Percentiles rank a stretch among this genome's conserved stretches.
These are phyloP conservation scores for Euphorbia tirucalli DNA, from an alignment of 345 rosid species.

Conservation along the genomic window DNA sequence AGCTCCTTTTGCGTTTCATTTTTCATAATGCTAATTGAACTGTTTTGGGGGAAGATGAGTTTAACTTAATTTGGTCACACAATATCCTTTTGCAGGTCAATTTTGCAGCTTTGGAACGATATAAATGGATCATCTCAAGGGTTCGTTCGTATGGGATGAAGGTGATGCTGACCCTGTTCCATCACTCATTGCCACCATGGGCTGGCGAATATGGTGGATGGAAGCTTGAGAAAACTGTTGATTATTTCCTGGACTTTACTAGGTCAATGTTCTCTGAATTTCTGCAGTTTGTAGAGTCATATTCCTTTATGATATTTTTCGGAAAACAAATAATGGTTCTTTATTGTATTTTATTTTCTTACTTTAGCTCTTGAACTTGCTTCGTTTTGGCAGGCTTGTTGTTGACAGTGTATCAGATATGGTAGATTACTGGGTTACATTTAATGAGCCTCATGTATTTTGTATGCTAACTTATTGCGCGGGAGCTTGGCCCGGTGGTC, in stretches of 20 bases:
- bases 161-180: conserved; percentile 94
- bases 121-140: conserved; percentile 77
- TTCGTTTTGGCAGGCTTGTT: conserved; percentile 60
- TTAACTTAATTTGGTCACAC: conserved; percentile 10
- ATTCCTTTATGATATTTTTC: not conserved
- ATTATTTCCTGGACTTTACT: conserved; percentile 81
- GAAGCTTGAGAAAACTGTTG: conserved; percentile 91
- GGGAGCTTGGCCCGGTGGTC: conserved; percentile 98
- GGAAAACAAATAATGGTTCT: not conserved
- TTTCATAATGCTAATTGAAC: not conserved
- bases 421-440: conserved; percentile 89
- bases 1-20: conserved; percentile 17
- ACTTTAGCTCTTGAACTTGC: conserved; percentile 14
- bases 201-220: conserved; percentile 97
- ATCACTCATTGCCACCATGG: conserved; percentile 96
- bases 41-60: not conserved
- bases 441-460: conserved; percentile 93
- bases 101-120: conserved; percentile 81
- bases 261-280: conserved; percentile 41
- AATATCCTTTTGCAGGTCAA: conserved; percentile 52
- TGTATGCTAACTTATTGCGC: conserved; percentile 89
- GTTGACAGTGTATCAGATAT: conserved; percentile 70
- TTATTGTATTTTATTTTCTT: not conserved
- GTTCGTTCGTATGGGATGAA: conserved; percentile 86
- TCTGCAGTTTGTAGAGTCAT: conserved; percentile 12